phyloP scores from a whole-genome alignment of 441 rosid genomes.

The Euphorbia schlechtendalii region DNA sequence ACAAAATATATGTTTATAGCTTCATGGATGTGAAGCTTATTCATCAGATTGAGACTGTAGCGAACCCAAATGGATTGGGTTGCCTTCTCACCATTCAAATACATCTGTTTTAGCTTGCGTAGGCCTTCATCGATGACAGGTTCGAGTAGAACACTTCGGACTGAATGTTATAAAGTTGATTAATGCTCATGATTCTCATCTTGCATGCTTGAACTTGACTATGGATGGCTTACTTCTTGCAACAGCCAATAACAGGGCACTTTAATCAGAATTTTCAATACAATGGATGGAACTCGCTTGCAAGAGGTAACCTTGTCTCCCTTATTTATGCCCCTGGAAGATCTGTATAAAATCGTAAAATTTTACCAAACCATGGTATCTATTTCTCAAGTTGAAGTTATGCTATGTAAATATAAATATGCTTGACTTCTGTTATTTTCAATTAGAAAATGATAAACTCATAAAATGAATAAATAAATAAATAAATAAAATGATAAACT shows the following conservation, averaged over 20 bases:
- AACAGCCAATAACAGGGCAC: constrained; percentile 90
- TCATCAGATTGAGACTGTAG: constrained; percentile 79
- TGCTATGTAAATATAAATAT: not conserved
- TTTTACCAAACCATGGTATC: not conserved
- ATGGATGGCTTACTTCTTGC: constrained; percentile 90
- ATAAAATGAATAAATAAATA: not conserved
- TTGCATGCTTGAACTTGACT: constrained; percentile 82
- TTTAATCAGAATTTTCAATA: constrained; percentile 84
- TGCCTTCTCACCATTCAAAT: constrained; percentile 81
- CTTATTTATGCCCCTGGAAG: not conserved
- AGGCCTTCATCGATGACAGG: constrained; percentile 74
- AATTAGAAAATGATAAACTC: not conserved
- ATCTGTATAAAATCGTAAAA: not conserved
- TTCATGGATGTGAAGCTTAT: constrained; percentile 74
- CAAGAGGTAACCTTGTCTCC: constrained; percentile 57
- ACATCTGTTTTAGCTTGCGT: constrained; percentile 86
- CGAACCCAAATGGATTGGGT: constrained; percentile 83
- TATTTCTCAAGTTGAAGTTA: not conserved
- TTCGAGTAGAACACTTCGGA: constrained; percentile 81
- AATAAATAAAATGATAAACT: not conserved
- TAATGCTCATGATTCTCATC: constrained; percentile 73
- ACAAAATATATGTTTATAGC: constrained; percentile 74
- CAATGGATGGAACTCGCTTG: constrained; percentile 85
- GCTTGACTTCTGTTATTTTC: not conserved
- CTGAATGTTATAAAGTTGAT: constrained; percentile 65